Evolutionary conservation across 1,139 yeast species (phyloP), one percentile per base, ranked within the genome.

Genomic region (Suhomyces panamericanus): DNA sequence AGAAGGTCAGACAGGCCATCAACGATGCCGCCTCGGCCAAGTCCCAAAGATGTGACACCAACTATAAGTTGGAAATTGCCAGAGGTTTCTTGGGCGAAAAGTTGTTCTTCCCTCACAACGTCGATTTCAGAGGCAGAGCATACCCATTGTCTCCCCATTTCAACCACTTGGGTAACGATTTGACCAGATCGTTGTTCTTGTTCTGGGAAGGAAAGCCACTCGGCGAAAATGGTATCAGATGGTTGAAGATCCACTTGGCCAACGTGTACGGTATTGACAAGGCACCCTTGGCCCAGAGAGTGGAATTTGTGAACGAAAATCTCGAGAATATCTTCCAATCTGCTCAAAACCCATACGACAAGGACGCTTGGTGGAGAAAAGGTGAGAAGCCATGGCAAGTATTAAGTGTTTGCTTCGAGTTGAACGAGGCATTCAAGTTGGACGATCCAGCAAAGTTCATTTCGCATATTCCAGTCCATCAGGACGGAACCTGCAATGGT

Each of bases 331-430:
- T 90, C 13, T 63, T 74, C 40, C 83, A 80, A 42, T 78, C 90
- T 9, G 97, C 95, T 0, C 73, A 70, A 35, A 72, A 87, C 57
- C 99, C 99, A 5, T 67, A 40, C 32, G 76, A 76, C 15, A 66
- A 67, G 32, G 63, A 73, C 36, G 77, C 80, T 12, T 87, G 96
- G 89, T 93, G 99, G 99, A 71, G 70, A 50, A 64, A 70, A 42
- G 97, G 95, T 1, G 97, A 91, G 54, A 86, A 89, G 55, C 98
- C 99, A 35, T 93, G 97, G 96, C 99, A 93, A 66, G 87, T 90
- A 15, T 73, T 93, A 48, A 87, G 96, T 12, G 85, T 90, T 4
- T 88, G 96, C 58, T 78, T 84, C 56, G 99, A 93, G 62, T 66
- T 93, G 44, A 67, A 75, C 30, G 85, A 81, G 46, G 98, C 98